A percentile compares a stretch with the other conserved stretches of the same genome.
phyloP scores from a whole-genome alignment of 1,284 basidiomycete genomes.

The Malassezia psittaci region DNA sequence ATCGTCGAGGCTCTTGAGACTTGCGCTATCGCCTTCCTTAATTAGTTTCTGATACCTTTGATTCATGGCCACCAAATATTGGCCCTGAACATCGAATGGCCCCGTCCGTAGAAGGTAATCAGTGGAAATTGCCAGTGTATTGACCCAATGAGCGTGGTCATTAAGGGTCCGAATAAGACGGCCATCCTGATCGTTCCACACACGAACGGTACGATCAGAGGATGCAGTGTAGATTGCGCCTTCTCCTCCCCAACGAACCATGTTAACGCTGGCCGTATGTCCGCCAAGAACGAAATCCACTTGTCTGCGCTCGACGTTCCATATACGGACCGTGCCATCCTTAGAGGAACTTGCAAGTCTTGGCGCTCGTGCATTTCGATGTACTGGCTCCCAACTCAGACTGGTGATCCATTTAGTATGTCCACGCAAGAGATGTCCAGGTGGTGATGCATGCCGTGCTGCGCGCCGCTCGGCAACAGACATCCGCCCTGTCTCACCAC shows the following conservation, averaged over 20 bases:
- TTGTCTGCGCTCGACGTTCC: conserved; percentile 65
- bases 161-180: conserved; percentile 61
- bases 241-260: conserved; percentile 78
- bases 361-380: conserved; percentile 50
- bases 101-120: conserved; percentile 91
- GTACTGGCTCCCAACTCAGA: conserved; percentile 92
- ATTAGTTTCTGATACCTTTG: conserved; percentile 51
- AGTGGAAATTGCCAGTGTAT: conserved; percentile 85
- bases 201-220: conserved; percentile 81
- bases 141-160: conserved; percentile 98
- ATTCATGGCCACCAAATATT: conserved; percentile 7
- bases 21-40: conserved; percentile 68
- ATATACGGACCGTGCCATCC: conserved; percentile 86
- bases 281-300: conserved; percentile 81
- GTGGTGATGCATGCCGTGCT: conserved; percentile 34
- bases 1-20: conserved; percentile 18
- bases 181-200: conserved; percentile 77
- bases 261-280: conserved; percentile 86
- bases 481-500: conserved; percentile 21
- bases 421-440: conserved; percentile 54
- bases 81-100: conserved; percentile 71
- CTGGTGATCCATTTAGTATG: conserved; percentile 95
- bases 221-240: conserved; percentile 68
- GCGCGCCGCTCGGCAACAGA: conserved; percentile 34
- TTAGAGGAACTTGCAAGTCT: conserved; percentile 89